Evolutionary conservation across 2,329 filamentous ascomycete genomes (phyloP).

Genomic region (Diaporthe helianthi): DNA sequence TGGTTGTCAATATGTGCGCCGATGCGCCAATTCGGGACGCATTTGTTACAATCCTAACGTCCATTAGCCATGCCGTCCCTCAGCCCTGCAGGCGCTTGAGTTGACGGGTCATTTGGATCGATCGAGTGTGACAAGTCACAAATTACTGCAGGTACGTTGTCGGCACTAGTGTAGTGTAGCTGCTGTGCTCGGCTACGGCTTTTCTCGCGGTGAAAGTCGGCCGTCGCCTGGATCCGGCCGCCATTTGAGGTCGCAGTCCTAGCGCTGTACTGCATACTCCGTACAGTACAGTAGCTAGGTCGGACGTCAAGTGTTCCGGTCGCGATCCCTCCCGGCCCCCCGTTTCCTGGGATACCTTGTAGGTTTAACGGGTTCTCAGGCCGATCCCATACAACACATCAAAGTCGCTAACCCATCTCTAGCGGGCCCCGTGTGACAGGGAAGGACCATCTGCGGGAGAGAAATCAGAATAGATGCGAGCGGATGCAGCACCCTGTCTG

Average conservation of each 20-base stretch:
- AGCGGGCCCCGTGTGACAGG: background rate
- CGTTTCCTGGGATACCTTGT: slow-evolving; percentile 7
- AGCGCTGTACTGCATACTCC: no score
- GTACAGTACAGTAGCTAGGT: background rate
- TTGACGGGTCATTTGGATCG: slow-evolving; percentile 7
- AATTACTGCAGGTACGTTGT: slow-evolving; percentile 20
- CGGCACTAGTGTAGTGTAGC: slow-evolving; percentile 20
- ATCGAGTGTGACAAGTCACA: slow-evolving; percentile 22
- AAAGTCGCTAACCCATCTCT: slow-evolving; percentile 8
- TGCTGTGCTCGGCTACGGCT: background rate
- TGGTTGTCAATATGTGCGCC: slow-evolving; percentile 10
- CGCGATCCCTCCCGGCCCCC: slow-evolving; percentile 3
- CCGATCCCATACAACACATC: slow-evolving; percentile 22
- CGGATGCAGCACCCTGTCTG: slow-evolving; percentile 24
- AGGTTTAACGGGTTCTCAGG: slow-evolving; percentile 2
- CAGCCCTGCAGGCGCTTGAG: slow-evolving; percentile 10
- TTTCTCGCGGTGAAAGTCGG: background rate
- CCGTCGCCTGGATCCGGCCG: background rate
- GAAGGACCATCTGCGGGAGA: background rate
- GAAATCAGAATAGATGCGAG: slow-evolving; percentile 14
- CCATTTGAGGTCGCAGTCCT: background rate
- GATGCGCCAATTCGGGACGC: background rate
- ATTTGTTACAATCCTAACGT: background rate
- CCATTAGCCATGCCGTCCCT: background rate
- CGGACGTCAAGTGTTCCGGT: slow-evolving; percentile 13